phyloP scores from a whole-genome alignment of 768 basidiomycete species.

The Aureoboletus auriporus region DNA sequence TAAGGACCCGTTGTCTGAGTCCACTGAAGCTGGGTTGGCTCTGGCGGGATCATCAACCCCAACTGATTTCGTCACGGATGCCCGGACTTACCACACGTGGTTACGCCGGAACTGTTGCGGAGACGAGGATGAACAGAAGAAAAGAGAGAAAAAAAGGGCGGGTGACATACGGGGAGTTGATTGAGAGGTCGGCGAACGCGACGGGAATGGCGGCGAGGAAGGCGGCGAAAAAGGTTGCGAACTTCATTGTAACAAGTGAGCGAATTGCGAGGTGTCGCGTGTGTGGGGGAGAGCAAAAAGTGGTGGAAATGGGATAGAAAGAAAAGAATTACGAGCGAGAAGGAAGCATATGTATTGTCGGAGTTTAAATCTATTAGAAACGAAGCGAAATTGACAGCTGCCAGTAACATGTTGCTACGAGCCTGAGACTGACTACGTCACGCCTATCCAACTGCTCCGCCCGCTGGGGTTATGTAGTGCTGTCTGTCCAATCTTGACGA shows the following conservation, averaged over 20 bases:
- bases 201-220: constrained; percentile 31
- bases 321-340: neutral
- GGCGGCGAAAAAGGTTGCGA: constrained; percentile 26
- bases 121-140: neutral
- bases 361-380: constrained; percentile 27
- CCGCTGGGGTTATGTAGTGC: constrained; percentile 89
- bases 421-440: constrained; percentile 24
- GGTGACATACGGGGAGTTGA: constrained; percentile 62
- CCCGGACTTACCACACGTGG: constrained; percentile 46
- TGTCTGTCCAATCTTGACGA: constrained; percentile 93
- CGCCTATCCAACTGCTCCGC: constrained; percentile 89
- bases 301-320: constrained; percentile 1
- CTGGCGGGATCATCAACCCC: constrained; percentile 29
- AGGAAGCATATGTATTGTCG: constrained; percentile 12
- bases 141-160: constrained; percentile 1
- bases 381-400: constrained; percentile 2
- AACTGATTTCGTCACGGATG: neutral
- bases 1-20: constrained; percentile 49
- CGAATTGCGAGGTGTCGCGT: constrained; percentile 15
- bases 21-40: constrained; percentile 59
- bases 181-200: constrained; percentile 40
- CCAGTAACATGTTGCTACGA: neutral
- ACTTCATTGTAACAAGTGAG: constrained; percentile 34
- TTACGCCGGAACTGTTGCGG: constrained; percentile 33
- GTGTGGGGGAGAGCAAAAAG: neutral